Evolutionary conservation across 306 rosid genomes (phyloP).

Genomic region (Malus orientalis): DNA sequence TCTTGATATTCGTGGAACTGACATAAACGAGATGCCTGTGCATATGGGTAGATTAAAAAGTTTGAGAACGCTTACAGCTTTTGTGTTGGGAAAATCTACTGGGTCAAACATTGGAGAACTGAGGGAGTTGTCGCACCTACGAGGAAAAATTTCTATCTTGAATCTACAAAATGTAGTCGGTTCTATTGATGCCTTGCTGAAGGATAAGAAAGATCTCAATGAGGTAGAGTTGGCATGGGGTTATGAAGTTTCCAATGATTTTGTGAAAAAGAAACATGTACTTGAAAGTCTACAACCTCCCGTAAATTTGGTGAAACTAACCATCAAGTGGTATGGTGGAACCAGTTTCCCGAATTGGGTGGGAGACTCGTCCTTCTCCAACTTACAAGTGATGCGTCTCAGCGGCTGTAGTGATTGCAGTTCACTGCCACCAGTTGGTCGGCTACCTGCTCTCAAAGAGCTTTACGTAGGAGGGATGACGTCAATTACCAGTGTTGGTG

Average conservation of each 20-base stretch:
- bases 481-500: neutral
- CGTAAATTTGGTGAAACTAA: too few species aligned
- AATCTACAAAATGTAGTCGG: slow-evolving; percentile 4
- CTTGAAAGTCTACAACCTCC: neutral
- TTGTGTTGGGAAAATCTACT: neutral
- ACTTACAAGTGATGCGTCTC: neutral
- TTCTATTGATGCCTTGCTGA: neutral
- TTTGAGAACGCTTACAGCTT: neutral
- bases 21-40: neutral
- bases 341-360: too few species aligned
- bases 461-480: neutral
- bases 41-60: neutral
- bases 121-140: neutral
- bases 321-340: too few species aligned
- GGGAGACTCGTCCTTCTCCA: neutral
- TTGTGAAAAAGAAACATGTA: neutral
- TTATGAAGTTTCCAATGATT: accelerated
- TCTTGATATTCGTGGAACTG: neutral
- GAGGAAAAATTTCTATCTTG: neutral
- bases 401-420: neutral
- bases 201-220: neutral
- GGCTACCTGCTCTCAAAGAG: slow-evolving; percentile 8
- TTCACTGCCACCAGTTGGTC: slow-evolving; percentile 1
- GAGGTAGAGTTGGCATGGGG: slow-evolving; percentile 5
- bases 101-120: neutral